Evolutionary conservation across 2,329 filamentous ascomycete genomes (phyloP).

Genomic region (Colletotrichum sublineola): DNA sequence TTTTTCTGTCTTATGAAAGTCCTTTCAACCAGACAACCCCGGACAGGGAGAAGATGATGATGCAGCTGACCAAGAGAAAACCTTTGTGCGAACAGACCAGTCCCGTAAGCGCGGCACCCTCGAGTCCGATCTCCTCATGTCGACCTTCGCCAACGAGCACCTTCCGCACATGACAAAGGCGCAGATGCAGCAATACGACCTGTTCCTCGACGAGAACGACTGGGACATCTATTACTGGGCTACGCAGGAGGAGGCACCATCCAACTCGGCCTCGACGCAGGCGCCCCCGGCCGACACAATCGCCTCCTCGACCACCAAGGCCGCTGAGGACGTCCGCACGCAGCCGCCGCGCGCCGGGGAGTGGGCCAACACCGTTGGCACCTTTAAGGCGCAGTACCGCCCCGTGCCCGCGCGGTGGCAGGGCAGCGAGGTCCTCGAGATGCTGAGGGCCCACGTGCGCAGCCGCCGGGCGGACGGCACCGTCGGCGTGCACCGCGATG

Average conservation of each 20-base stretch:
- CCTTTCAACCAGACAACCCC: background rate
- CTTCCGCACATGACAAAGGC: slow-evolving; percentile 78
- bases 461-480: slow-evolving; percentile 62
- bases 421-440: slow-evolving; percentile 80
- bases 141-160: slow-evolving; percentile 89
- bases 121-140: slow-evolving; percentile 95
- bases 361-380: slow-evolving; percentile 96
- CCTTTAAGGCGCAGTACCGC: slow-evolving; percentile 92
- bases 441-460: slow-evolving; percentile 86
- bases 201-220: slow-evolving; percentile 98
- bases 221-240: slow-evolving; percentile 99
- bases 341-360: slow-evolving; percentile 71
- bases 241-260: slow-evolving; percentile 79
- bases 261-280: slow-evolving; percentile 56
- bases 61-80: slow-evolving; percentile 23
- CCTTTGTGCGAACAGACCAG: slow-evolving; percentile 75
- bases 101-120: slow-evolving; percentile 96
- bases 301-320: slow-evolving; percentile 45
- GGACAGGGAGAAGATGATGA: slow-evolving; percentile 1
- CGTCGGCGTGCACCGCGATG: slow-evolving; percentile 46
- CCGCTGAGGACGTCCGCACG: slow-evolving; percentile 44
- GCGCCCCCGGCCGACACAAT: slow-evolving; percentile 1
- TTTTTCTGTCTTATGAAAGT: background rate
- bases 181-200: slow-evolving; percentile 88
- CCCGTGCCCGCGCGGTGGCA: slow-evolving; percentile 90